Evolutionary conservation across 1,139 yeast genomes (phyloP).

Genomic region (Martiniozyma asiatica): DNA sequence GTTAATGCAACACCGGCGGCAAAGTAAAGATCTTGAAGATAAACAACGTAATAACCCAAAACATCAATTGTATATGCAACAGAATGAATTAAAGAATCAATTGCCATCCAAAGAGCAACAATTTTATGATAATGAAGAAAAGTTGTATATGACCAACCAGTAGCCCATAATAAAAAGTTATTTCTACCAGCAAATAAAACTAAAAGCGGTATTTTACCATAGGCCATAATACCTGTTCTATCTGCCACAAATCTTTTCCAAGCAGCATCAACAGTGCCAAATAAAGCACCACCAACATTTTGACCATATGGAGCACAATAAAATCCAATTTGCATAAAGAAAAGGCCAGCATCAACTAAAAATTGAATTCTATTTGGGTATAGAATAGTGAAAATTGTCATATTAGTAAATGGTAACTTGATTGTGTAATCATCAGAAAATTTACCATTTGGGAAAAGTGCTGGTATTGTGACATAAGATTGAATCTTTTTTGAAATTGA

Average conservation of each 20-base stretch:
- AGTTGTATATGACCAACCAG: conserved; percentile 50
- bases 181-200: conserved; percentile 52
- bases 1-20: conserved; percentile 28
- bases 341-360: conserved; percentile 9
- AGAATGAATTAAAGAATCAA: conserved; percentile 19
- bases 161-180: conserved; percentile 42
- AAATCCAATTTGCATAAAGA: conserved; percentile 15
- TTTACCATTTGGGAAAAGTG: conserved; percentile 15
- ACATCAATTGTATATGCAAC: conserved; percentile 13
- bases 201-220: conserved; percentile 33
- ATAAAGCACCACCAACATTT: conserved; percentile 35
- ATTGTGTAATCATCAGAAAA: conserved; percentile 9
- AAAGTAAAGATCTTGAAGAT: conserved; percentile 23
- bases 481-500: conserved; percentile 10
- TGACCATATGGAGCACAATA: conserved; percentile 35
- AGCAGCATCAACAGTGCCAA: conserved; percentile 14
- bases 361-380: conserved; percentile 51
- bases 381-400: conserved; percentile 8
- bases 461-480: conserved; percentile 15
- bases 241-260: conserved; percentile 42
- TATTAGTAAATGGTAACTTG: no score
- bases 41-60: conserved; percentile 6
- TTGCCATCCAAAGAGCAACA: conserved; percentile 39
- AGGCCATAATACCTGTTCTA: conserved; percentile 35
- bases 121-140: conserved; percentile 49